Evolutionary conservation across 73 alveolate genomes (phyloP).

Genomic region (Tetrahymena borealis): DNA sequence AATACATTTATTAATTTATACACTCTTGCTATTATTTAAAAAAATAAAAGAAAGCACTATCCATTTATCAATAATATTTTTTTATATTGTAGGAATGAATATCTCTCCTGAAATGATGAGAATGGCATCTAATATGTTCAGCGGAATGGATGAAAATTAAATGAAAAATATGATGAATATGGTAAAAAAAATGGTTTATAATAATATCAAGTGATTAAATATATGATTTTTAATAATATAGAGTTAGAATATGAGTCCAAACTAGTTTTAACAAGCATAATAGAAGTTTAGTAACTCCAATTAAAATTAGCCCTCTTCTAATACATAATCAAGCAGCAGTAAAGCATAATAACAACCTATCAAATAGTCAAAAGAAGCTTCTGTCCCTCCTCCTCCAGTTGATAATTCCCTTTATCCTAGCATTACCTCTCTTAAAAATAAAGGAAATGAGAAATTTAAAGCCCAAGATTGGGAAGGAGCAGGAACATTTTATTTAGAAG

Average conservation of each 20-base stretch:
- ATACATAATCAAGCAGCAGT: background rate
- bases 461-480: slow-evolving; percentile 13
- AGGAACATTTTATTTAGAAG: slow-evolving; percentile 25
- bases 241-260: background rate
- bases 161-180: slow-evolving; percentile 14
- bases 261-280: background rate
- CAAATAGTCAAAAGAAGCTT: background rate
- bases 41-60: background rate
- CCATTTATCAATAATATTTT: background rate
- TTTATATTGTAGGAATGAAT: background rate
- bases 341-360: background rate
- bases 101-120: slow-evolving; percentile 38
- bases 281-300: background rate
- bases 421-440: slow-evolving; percentile 6
- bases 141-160: slow-evolving; percentile 22
- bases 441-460: slow-evolving; percentile 33
- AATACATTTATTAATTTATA: background rate
- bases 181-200: slow-evolving; percentile 4
- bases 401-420: slow-evolving; percentile 4
- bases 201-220: slow-evolving; percentile 7
- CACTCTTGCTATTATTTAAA: background rate
- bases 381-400: background rate
- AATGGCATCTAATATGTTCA: slow-evolving; percentile 12
- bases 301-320: background rate
- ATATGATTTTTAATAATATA: background rate